Base-by-base conservation (phyloP, 2,329 filamentous ascomycete species). In the Aspergillus tamarii region DNA sequence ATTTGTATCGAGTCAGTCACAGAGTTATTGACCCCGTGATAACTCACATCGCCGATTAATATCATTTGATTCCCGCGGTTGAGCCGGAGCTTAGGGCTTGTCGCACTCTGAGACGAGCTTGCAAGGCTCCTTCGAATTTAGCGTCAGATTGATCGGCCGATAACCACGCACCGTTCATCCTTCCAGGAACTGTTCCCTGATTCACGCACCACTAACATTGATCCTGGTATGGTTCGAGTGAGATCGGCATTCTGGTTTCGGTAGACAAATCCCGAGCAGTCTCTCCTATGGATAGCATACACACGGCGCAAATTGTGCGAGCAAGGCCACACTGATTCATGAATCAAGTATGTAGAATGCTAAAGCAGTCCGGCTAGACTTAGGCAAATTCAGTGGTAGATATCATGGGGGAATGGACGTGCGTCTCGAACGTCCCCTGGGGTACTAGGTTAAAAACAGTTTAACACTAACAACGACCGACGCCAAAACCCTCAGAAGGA, bases 41-140 rank as follows among this genome's bases (percentile, higher is more conserved):
- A 36, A 10, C 28, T 54, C 30, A 23, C 32, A 36, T 34, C 3
- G 30, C 28, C 28, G 16, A 54, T 36, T 36, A 34, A 11, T 28
- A 26, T 48, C 14, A 3, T 19, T 28, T 19, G 16, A 19, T 23
- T 23, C 5, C 26, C 48, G 6, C 26, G 48, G 26, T 7, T 32
- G 48, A 52, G 26, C 48, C 19, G 16, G 28, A 39, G 11, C 9
- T 4, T 55, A 39, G 52, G 52, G 32, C 11, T 12, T 55, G 52
- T 41, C 32, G 52, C 52, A 55, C n/a, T 55, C 32, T 55, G 52
- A 55, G 52, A 55, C 52, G 4, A 39, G 21, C 52, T 41, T 26
- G 32, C 52, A 16, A 39, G 30, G 52, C 28, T 23, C 52, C 11
- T 7, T 14, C 3, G 4, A 12, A 19, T 8, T 26, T 54, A 54